Evolutionary conservation across 352 stramenopile species (phyloP).

Genomic region (Globisporangium paroecandrum): DNA sequence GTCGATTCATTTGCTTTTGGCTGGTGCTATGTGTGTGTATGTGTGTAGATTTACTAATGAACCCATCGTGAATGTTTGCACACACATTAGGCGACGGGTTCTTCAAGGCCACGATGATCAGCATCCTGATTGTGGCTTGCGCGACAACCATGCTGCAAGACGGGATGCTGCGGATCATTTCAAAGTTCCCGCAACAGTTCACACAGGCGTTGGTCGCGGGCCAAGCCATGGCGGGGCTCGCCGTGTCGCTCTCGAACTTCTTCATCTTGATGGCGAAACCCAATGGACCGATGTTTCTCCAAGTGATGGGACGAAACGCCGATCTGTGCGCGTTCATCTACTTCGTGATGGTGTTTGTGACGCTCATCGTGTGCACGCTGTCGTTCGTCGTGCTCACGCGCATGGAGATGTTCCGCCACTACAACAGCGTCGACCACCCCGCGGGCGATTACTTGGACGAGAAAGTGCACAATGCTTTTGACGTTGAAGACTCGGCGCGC

Average conservation of each 20-base stretch:
- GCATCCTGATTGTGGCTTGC: slow-evolving; percentile 63
- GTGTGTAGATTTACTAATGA: neutral
- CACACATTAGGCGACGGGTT: slow-evolving; percentile 40
- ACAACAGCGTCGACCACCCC: slow-evolving; percentile 48
- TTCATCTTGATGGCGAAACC: slow-evolving; percentile 54
- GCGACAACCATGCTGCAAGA: slow-evolving; percentile 81
- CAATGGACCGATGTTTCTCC: slow-evolving; percentile 12
- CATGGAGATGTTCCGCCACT: slow-evolving; percentile 68
- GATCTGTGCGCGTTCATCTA: slow-evolving; percentile 76
- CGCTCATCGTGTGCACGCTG: slow-evolving; percentile 50
- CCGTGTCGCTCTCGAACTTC: slow-evolving; percentile 70
- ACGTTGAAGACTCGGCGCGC: slow-evolving; percentile 24
- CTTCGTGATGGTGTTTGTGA: slow-evolving; percentile 72
- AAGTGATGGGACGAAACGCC: slow-evolving; percentile 28
- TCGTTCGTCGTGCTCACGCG: slow-evolving; percentile 53
- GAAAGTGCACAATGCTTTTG: slow-evolving; percentile 9
- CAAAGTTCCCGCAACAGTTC: slow-evolving; percentile 72
- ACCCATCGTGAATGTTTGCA: neutral
- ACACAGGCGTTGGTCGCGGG: slow-evolving; percentile 76
- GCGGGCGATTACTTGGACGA: slow-evolving; percentile 21
- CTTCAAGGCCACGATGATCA: slow-evolving; percentile 74
- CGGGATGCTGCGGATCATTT: slow-evolving; percentile 67
- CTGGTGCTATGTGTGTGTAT: neutral
- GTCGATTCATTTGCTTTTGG: slow-evolving; percentile 4
- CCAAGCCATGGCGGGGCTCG: slow-evolving; percentile 70